These are phyloP conservation scores for Stachybotrys echinatus DNA, from an alignment of 2,329 filamentous ascomycete species.

Conservation along the genomic window DNA sequence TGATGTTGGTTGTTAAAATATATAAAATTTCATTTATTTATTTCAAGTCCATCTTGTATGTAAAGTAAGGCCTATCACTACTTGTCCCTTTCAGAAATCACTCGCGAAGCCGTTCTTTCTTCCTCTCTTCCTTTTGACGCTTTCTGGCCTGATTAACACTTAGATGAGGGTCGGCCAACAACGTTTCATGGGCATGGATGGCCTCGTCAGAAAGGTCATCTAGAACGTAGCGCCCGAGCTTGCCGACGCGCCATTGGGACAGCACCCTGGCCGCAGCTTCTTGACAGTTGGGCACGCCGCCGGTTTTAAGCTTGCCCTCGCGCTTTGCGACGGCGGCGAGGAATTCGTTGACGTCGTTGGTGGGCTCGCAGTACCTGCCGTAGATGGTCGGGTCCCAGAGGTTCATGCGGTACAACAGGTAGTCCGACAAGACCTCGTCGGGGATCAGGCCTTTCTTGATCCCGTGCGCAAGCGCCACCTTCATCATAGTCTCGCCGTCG, in stretches of 20 bases:
- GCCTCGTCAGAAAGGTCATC: constrained; percentile 66
- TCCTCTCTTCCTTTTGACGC: constrained; percentile 54
- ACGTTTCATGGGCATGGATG: constrained; percentile 43
- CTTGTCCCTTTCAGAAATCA: too few relatives aligned
- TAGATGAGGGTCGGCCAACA: constrained; percentile 39
- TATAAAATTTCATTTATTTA: too few relatives aligned
- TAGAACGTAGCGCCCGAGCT: constrained; percentile 70
- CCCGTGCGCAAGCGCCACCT: constrained; percentile 83
- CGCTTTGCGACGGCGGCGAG: constrained; percentile 65
- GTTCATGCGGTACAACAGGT: constrained; percentile 83
- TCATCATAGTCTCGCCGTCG: constrained; percentile 84
- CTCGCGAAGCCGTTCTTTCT: constrained; percentile 32
- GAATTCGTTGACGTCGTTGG: constrained; percentile 76
- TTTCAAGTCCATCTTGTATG: too few relatives aligned
- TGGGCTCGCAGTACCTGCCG: constrained; percentile 58
- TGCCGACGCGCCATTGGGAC: constrained; percentile 73
- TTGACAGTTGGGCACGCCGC: constrained; percentile 65
- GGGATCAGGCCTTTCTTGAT: constrained; percentile 86
- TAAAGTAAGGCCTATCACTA: too few relatives aligned
- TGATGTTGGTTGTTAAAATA: too few relatives aligned
- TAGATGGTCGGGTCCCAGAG: constrained; percentile 58
- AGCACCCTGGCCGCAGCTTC: constrained; percentile 75
- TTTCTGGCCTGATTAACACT: constrained; percentile 68
- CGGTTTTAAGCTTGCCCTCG: constrained; percentile 71
- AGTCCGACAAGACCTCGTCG: constrained; percentile 77